Base-by-base conservation (phyloP, 345 rosid genomes). In the Euphorbia pulcherrima region DNA sequence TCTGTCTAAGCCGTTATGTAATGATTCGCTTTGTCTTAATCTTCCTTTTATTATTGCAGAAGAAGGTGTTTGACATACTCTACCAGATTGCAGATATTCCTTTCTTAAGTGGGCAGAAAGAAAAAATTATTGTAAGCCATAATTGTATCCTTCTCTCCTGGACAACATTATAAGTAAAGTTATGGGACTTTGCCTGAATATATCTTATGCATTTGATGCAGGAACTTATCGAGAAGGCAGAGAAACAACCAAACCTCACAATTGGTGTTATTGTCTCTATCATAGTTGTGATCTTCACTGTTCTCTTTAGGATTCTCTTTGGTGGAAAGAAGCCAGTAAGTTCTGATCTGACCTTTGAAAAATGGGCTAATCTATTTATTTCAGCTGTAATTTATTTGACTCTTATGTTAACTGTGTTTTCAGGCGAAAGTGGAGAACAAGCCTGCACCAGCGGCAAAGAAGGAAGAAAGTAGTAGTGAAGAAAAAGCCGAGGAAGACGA, bases 171-270 rank as follows among this genome's bases (percentile, higher is more conserved):
- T 59, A 29, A 28, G 20, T 4, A 29, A 8, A 12, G 33, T n/a
- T 33, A n/a, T n/a, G n/a, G n/a, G n/a, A n/a, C n/a, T n/a, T n/a
- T n/a, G n/a, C n/a, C n/a, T n/a, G n/a, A n/a, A n/a, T n/a, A n/a
- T n/a, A n/a, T n/a, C n/a, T n/a, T n/a, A 18, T 23, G 26, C 1
- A 39, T 44, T 46, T 5, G 9, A 2, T 40, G 27, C 74, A 90
- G 97, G 97, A 90, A 63, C 66, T 90, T 35, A 75, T 88, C 44
- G 94, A 85, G 72, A 88, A 86, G 86, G 93, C 84, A 30, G 93
- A 88, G 84, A 76, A 80, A 65, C 89, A 88, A 65, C 89, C 90
- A 28, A 86, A 83, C 74, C 37, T 86, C 62, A 86, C 90, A 1
- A 75, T 88, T 63, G 90, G 93, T 60, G 69, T 83, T 35, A 76